Conservation (phyloP, 2,329 filamentous ascomycete species). For the Colletotrichum salicis region DNA sequence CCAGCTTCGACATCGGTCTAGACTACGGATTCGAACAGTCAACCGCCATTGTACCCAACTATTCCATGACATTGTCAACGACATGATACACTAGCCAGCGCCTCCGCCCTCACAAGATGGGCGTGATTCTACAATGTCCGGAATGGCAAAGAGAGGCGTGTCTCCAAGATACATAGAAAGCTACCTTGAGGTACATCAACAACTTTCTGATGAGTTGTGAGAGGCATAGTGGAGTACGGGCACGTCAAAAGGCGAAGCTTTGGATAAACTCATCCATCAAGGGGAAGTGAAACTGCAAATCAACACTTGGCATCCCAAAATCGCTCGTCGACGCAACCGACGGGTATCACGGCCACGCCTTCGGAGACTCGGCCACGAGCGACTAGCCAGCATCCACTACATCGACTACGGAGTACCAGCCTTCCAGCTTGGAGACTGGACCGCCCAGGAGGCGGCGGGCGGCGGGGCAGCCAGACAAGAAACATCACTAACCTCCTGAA, state of each 20-base stretch:
- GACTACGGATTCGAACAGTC: neutral
- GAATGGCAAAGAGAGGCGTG: neutral
- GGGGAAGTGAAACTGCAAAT: constrained; percentile 20
- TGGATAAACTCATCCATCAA: constrained; percentile 12
- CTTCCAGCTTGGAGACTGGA: neutral
- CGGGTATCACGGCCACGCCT: neutral
- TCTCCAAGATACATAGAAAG: neutral
- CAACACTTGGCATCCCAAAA: constrained; percentile 13
- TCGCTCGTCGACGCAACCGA: neutral
- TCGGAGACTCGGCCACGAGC: neutral
- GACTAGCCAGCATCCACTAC: neutral
- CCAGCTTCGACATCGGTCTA: no score
- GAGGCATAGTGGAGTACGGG: neutral
- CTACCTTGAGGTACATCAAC: neutral
- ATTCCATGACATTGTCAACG: neutral
- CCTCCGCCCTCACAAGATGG: neutral
- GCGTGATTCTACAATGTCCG: neutral
- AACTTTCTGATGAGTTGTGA: neutral
- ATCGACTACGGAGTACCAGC: neutral
- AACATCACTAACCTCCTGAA: neutral
- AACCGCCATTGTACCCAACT: neutral
- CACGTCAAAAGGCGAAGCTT: neutral
- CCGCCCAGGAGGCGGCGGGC: neutral
- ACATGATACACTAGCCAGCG: neutral
- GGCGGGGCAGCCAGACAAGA: neutral